phyloP scores from a whole-genome alignment of 352 stramenopile genomes.

The Pythium sp. region DNA sequence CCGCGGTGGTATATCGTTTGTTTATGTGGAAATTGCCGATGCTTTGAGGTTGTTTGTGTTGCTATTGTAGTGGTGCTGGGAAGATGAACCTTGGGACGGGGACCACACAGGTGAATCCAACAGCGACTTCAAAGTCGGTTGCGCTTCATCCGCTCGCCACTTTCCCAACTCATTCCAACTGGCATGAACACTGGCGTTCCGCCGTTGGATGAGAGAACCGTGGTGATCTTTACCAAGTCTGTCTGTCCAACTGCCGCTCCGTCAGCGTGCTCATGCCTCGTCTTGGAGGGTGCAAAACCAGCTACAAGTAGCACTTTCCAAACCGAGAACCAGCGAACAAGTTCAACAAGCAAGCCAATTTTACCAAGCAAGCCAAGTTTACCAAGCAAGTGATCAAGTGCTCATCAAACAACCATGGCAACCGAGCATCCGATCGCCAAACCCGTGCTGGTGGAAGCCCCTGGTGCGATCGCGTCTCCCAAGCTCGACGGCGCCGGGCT shows the following conservation, averaged over 20 bases:
- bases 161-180: not conserved
- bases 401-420: not conserved
- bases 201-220: not conserved
- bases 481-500: constrained; percentile 25
- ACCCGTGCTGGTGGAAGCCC: not conserved
- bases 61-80: not conserved
- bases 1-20: not conserved
- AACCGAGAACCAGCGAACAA: not conserved
- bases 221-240: not conserved
- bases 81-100: not conserved
- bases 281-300: not conserved
- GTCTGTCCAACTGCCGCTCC: not conserved
- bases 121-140: not conserved
- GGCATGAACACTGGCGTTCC: not conserved
- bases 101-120: not conserved
- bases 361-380: not conserved
- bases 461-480: not conserved
- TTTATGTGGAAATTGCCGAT: not conserved
- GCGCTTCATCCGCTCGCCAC: not conserved
- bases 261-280: not conserved
- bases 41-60: not conserved
- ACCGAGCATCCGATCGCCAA: not conserved
- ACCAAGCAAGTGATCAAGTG: not conserved
- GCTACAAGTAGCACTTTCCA: not conserved
- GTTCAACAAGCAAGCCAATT: not conserved